Evolutionary conservation across 306 rosid genomes (phyloP).

Genomic region (Trifolium fragiferum): DNA sequence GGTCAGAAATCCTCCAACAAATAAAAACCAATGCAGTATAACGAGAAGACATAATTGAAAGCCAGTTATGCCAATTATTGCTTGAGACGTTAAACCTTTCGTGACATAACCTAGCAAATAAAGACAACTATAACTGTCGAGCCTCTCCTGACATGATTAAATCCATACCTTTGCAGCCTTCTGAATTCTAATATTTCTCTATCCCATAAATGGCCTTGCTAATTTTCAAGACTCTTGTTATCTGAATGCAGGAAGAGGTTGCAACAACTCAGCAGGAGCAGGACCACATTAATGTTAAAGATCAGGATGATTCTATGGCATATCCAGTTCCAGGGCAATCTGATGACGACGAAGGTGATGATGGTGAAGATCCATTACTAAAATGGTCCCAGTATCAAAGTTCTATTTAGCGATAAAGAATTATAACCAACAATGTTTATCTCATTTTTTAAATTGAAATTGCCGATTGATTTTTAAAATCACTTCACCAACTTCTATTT

Average conservation of each 20-base stretch:
- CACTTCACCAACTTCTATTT: neutral
- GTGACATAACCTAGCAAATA: neutral
- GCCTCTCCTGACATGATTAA: conserved; percentile 9
- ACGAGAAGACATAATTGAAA: neutral
- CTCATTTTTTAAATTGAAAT: conserved; percentile 9
- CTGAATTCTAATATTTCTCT: neutral
- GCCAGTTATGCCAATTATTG: neutral
- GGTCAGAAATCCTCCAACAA: neutral
- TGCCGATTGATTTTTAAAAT: neutral
- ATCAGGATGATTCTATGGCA: conserved; percentile 50
- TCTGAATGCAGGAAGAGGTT: conserved; percentile 55
- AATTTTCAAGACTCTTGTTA: conserved; percentile 13
- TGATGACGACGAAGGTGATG: conserved; percentile 27
- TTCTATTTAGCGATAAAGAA: conserved; percentile 34
- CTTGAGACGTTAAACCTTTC: neutral
- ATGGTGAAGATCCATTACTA: conserved; percentile 48
- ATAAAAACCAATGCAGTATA: neutral
- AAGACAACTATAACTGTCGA: conserved; percentile 8
- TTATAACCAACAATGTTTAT: neutral
- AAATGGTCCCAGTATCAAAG: conserved; percentile 56
- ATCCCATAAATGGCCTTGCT: conserved; percentile 5
- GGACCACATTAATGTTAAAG: conserved; percentile 44
- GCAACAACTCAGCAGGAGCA: conserved; percentile 43
- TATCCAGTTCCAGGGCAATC: conserved; percentile 56
- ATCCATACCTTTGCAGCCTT: conserved; percentile 6